Base-by-base conservation (phyloP, 305 asterid species). In the Petunia hybrid region DNA sequence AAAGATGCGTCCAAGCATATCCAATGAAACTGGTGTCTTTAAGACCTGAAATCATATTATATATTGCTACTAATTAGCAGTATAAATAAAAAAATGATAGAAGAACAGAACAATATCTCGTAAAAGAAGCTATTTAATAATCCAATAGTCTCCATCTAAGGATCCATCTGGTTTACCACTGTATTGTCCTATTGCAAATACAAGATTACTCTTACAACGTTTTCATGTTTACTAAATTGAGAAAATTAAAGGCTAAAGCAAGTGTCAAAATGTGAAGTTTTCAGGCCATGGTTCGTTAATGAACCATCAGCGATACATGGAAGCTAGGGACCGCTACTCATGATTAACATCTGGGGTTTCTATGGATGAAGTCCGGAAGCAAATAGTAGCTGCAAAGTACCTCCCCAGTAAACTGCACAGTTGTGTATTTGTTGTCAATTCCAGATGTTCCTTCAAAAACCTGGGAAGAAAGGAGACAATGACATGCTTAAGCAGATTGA, bases 361-460 rank as follows among this genome's bases (percentile, higher is more conserved):
- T 7, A 53, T 57, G 66, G 42, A 73, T 64, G 35, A 75, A 70
- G 48, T 82, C 80, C 42, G 59, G 13, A 57, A 66, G 46, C n/a
- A 51, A 38, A 82, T 73, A 59, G 51, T 71, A 76, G 78, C 43
- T 81, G 57, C 9, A 66, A 66, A 71, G 81, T 89, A 93, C 98
- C 98, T 95, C 99, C 85, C 99, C 99, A 0, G 99, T 95, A 83
- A 95, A 95, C 90, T 95, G 99, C 80, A 95, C 99, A 4, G 99
- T 95, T 42, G 99, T 95, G 86, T 88, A 95, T 84, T 95, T 95
- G 91, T 91, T 95, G 91, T 95, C 99, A 63, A 95, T 95, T 85
- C 99, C 99, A 80, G 99, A 95, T 41, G 99, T 95, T 86, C 99
- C 99, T 92, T 95, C 99, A 83, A 95, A 93, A 80, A 95, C 99